Base-by-base conservation (phyloP, 352 stramenopile species). In the Phytopythium helicoides region DNA sequence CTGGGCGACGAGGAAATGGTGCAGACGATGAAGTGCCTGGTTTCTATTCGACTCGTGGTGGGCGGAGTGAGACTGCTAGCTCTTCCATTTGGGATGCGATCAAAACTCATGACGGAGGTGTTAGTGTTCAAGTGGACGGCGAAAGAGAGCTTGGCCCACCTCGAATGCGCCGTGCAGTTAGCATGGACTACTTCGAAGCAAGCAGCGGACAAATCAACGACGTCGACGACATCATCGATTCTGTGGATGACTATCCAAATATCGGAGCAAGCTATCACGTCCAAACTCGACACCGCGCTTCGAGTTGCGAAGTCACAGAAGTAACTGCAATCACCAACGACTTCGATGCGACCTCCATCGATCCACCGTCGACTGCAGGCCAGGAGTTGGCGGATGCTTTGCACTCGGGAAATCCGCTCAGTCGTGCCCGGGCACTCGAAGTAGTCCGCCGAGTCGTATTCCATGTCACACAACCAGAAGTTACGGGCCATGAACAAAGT, bases 331-430 rank as follows among this genome's bases (percentile, higher is more conserved):
- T 49, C 23, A 36, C 19, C 15, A 28, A 23, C 58, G 33, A 53
- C 40, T 9, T 26, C n/a, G 18, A 28, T n/a, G 25, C 38, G 6
- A 40, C 3, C 25, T 38, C 26, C 9, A 19, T 18, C 6, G 12
- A 33, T 3, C 18, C 47, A 26, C 75, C 66, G 3, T 76, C 68
- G 31, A 71, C 64, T 23, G 39, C 68, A 9, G 52, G 78, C 36
- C 55, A 65, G 26, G 73, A 89, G 63, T 49, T 89, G 16, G 79
- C 79, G 2, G 70, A 85, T 10, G 79, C 80, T 35, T 55, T 89
- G 7, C 87, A 84, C 62, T 89, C 79, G 5, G 67, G 61, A 10
- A 64, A 87, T 36, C 69, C 74, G 3, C 42, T 73, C 21, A 67
- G 65, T 26, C 70, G 79, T 14, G 79, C 79, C 3, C 67, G 63